Base-by-base conservation (phyloP, 352 stramenopile genomes). In the Saprolegnia diclina region DNA sequence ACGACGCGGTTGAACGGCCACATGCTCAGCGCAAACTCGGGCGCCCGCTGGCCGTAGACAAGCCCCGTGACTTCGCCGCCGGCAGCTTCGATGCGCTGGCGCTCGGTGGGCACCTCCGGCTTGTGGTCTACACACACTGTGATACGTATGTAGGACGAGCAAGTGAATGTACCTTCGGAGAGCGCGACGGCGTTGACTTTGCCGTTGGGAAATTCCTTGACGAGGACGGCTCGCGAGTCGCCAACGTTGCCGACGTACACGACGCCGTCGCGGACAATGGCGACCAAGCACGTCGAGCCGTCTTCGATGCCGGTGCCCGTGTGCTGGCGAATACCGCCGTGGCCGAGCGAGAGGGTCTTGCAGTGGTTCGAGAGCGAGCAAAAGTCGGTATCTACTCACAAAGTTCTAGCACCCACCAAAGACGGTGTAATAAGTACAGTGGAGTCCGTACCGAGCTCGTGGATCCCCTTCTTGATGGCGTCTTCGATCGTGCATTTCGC, bases 231-330 rank as follows among this genome's bases (percentile, higher is more conserved):
- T 14, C 87, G 85, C 3, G 87, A 95, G 74, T 95, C 87, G 22
- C 87, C 87, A 19, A 93, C 85, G 56, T 95, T 95, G 42, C 79
- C 87, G 32, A 93, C 76, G 56, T 91, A 87, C 14, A 94, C 40
- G 5, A 85, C 71, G 5, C 80, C 77, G 57, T 89, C 73, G 50
- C 83, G 82, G 42, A 92, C 83, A 19, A 93, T 79, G n/a, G 83
- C 83, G 22, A 94, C 73, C 24, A 94, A 77, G 24, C 82, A 82
- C 11, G 87, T 94, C 13, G 82, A 90, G 61, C 87, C 87, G 46
- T 94, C 85, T 44, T 94, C 87, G 21, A 87, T 88, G 21, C 73
- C 75, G 16, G 62, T 42, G 21, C 1, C 44, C 44, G 21, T 35
- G 18, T 7, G 62, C 50, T 50, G n/a, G 19, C 26, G 26, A 32